These are phyloP conservation scores for Aristolochia californica DNA, from an alignment of 164 flowering plant genomes.

Conservation along the genomic window DNA sequence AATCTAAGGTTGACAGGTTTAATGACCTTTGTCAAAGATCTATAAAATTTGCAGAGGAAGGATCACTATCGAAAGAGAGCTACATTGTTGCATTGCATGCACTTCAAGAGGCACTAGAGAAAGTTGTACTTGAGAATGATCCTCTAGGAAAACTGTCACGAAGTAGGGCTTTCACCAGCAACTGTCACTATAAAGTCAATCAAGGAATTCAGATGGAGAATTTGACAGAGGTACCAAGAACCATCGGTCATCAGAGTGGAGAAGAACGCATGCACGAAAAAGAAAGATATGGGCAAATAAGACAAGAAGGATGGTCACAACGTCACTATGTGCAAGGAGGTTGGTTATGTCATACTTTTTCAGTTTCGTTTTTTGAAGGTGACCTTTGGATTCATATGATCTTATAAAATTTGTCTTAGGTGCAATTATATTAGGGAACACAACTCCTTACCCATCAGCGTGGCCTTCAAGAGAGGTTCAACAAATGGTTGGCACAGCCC, in stretches of 20 bases:
- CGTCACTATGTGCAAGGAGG: too few species aligned
- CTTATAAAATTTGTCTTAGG: too few species aligned
- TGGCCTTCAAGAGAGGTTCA: too few species aligned
- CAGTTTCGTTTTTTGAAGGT: too few species aligned
- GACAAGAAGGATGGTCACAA: neutral
- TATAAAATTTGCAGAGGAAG: conserved; percentile 10
- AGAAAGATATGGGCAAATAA: neutral
- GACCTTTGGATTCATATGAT: too few species aligned
- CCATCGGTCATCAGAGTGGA: neutral
- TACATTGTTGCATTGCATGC: conserved; percentile 14
- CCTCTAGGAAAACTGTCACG: neutral
- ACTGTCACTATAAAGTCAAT: neutral
- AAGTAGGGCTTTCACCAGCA: neutral
- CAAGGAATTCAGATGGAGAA: neutral
- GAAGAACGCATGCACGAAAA: neutral
- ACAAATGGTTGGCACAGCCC: too few species aligned
- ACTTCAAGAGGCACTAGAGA: conserved; percentile 10
- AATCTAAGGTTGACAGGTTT: conserved; percentile 4
- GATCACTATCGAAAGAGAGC: neutral
- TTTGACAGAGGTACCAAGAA: neutral
- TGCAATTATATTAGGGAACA: too few species aligned
- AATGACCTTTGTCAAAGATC: conserved; percentile 6
- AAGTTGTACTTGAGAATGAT: conserved; percentile 1
- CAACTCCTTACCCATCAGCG: too few species aligned
- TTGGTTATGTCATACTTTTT: too few species aligned